These are phyloP conservation scores for Trichoderma harzianum DNA, from an alignment of 2,329 filamentous ascomycete genomes.

Conservation along the genomic window DNA sequence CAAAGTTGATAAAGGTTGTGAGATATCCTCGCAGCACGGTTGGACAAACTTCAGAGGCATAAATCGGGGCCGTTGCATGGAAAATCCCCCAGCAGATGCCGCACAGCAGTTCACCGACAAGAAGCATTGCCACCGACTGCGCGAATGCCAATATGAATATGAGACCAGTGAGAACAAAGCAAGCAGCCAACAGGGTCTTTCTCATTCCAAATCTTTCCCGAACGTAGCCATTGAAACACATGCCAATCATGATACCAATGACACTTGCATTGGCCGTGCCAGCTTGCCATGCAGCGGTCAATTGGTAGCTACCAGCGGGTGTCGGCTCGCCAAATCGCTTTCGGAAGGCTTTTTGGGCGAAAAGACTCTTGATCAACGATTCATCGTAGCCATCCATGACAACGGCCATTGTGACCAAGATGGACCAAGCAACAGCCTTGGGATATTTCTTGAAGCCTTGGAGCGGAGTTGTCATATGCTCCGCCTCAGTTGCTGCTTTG, in stretches of 20 bases:
- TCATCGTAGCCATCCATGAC: conserved; percentile 43
- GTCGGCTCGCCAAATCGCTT: neutral
- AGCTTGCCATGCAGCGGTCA: neutral
- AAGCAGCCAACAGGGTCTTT: conserved; percentile 38
- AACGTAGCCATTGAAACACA: neutral
- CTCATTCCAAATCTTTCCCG: conserved; percentile 36
- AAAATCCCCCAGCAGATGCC: conserved; percentile 37
- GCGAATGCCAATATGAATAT: conserved; percentile 40
- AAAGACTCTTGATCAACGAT: conserved; percentile 33
- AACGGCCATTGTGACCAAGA: conserved; percentile 35
- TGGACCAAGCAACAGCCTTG: conserved; percentile 36
- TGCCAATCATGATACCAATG: neutral
- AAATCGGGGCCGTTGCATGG: neutral
- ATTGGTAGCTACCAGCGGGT: neutral
- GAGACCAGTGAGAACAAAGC: conserved; percentile 32
- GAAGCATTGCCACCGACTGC: neutral
- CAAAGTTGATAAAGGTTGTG: neutral
- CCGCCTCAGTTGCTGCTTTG: neutral
- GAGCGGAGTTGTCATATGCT: neutral
- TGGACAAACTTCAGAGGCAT: neutral
- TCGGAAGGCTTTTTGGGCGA: conserved; percentile 29
- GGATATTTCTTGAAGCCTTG: conserved; percentile 30
- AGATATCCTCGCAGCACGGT: neutral
- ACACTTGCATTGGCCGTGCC: neutral
- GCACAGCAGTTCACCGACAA: conserved; percentile 37